These are phyloP conservation scores for Mesembryanthemum crystallinum DNA, from an alignment of 148 eudicot species.

Conservation along the genomic window DNA sequence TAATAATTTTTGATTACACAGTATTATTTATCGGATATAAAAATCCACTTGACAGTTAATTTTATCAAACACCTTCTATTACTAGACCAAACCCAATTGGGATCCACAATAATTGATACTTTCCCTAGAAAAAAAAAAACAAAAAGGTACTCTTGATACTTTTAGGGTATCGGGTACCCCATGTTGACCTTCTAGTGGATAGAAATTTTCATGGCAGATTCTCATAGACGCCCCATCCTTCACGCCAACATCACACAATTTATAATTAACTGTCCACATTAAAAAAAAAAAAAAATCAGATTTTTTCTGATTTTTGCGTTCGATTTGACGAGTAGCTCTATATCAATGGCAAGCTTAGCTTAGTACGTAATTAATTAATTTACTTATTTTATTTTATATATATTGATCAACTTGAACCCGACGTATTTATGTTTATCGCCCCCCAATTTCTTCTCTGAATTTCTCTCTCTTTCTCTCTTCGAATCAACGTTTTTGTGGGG, in stretches of 20 bases:
- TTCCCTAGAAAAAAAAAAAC: no score
- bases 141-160: no score
- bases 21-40: no score
- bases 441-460: not conserved
- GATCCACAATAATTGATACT: no score
- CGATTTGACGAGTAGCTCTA: no score
- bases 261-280: no score
- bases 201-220: not conserved
- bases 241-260: not conserved
- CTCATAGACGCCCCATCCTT: not conserved
- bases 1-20: no score
- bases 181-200: not conserved
- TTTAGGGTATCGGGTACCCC: not conserved
- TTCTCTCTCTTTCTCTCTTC: not conserved
- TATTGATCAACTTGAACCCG: not conserved
- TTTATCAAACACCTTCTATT: no score
- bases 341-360: not conserved
- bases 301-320: not conserved
- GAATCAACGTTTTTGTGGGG: not conserved
- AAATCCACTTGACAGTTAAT: no score
- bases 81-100: no score
- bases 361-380: not conserved
- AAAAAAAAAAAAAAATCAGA: not conserved
- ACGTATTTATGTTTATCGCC: not conserved
- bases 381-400: not conserved